Evolutionary conservation across 441 rosid species (phyloP).

Genomic region (Adansonia gregorii): DNA sequence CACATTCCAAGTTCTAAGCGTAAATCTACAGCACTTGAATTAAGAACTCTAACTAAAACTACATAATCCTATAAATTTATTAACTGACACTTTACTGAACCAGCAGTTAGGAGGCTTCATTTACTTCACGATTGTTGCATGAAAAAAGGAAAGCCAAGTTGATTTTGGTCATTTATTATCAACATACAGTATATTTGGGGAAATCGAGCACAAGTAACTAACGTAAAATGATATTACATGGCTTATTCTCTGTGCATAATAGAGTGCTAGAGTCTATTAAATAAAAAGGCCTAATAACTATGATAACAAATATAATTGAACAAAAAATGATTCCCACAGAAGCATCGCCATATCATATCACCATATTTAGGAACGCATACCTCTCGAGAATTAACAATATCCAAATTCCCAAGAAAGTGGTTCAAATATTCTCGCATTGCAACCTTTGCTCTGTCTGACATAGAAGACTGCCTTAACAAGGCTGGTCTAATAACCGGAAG

Average conservation of each 20-base stretch:
- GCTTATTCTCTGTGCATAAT: background rate
- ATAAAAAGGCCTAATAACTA: background rate
- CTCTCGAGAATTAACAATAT: conserved; percentile 96
- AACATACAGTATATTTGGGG: background rate
- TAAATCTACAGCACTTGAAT: conserved; percentile 10
- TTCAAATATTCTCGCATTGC: conserved; percentile 97
- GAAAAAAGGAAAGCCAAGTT: background rate
- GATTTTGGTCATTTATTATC: background rate
- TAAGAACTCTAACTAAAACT: background rate
- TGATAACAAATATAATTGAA: background rate
- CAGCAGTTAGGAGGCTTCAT: conserved; percentile 3
- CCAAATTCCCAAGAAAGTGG: conserved; percentile 91
- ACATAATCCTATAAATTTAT: background rate
- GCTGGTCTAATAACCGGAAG: conserved; percentile 92
- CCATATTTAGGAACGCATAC: conserved; percentile 41
- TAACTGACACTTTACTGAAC: background rate
- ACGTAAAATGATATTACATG: background rate
- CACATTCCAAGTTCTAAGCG: background rate
- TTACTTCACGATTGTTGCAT: conserved; percentile 14
- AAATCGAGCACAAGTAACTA: background rate
- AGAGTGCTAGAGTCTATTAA: background rate
- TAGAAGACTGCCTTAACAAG: conserved; percentile 87
- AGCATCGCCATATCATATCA: background rate
- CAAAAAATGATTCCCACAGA: background rate
- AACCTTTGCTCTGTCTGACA: conserved; percentile 88